Percentiles rank a stretch among this genome's conserved stretches.
Evolutionary conservation across 2,329 filamentous ascomycete species (phyloP).

Genomic region (Colletotrichum sp.): DNA sequence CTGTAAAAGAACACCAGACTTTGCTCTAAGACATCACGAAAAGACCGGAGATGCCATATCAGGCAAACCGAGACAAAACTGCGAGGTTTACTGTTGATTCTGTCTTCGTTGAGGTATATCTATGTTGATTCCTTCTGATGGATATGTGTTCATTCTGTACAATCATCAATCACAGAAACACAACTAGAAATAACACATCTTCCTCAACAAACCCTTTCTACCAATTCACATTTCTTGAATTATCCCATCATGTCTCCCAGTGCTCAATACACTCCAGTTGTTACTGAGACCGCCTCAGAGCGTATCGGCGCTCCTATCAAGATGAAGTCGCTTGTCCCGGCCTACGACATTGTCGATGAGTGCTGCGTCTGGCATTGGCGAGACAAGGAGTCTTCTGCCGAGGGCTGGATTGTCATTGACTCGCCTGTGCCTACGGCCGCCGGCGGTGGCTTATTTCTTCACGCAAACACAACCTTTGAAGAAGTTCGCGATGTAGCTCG

Average conservation of each 20-base stretch:
- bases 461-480: not conserved
- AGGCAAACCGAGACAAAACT: not conserved
- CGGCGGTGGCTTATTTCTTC: not conserved
- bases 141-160: not conserved
- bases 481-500: not conserved
- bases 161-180: not conserved
- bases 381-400: not conserved
- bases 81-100: not conserved
- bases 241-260: not conserved
- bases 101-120: not conserved
- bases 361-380: not conserved
- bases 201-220: not conserved
- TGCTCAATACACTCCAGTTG: not conserved
- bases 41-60: not conserved
- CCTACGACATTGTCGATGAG: not conserved
- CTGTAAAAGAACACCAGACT: not conserved
- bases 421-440: not conserved
- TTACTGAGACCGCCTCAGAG: not conserved
- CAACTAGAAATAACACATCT: not conserved
- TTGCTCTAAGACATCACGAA: not conserved
- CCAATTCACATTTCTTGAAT: not conserved
- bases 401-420: not conserved
- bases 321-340: not conserved
- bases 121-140: not conserved
- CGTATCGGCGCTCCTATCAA: not conserved